Evolutionary conservation across 2,329 filamentous ascomycete species (phyloP).

Genomic region (Chaetomium globosum): DNA sequence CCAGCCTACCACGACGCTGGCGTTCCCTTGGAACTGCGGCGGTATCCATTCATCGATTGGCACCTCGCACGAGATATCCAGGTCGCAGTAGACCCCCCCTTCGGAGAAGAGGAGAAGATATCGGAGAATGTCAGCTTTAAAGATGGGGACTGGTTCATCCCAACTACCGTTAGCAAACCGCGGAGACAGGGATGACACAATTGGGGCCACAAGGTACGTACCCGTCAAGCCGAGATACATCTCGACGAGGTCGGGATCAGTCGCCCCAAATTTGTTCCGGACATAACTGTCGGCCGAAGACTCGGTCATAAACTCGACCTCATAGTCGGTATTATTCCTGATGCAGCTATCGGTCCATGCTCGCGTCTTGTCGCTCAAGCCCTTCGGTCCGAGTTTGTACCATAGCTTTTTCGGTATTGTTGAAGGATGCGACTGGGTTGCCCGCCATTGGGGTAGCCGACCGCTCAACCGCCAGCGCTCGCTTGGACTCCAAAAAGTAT

Average conservation of each 20-base stretch:
- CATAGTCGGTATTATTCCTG: slow-evolving; percentile 37
- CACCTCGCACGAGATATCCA: slow-evolving; percentile 44
- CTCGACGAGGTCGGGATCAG: slow-evolving; percentile 35
- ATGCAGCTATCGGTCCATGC: slow-evolving; percentile 42
- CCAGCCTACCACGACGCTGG: slow-evolving; percentile 38
- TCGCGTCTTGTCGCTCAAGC: slow-evolving; percentile 39
- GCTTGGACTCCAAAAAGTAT: not conserved
- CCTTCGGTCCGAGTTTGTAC: slow-evolving; percentile 46
- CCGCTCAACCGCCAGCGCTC: not conserved
- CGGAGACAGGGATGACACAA: not conserved
- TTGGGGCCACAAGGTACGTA: not conserved
- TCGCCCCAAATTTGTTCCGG: slow-evolving; percentile 57
- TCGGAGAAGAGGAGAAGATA: slow-evolving; percentile 73
- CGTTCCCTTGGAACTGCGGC: slow-evolving; percentile 19
- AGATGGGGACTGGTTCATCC: slow-evolving; percentile 40
- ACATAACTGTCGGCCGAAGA: slow-evolving; percentile 51
- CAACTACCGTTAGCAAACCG: not conserved
- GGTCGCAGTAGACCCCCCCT: slow-evolving; percentile 71
- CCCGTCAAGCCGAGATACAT: slow-evolving; percentile 33
- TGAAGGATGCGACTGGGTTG: not conserved
- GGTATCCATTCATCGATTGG: slow-evolving; percentile 44
- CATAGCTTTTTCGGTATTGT: slow-evolving; percentile 42
- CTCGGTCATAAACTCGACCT: slow-evolving; percentile 39
- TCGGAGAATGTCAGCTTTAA: slow-evolving; percentile 68
- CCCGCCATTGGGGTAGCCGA: not conserved